Conservation (phyloP, 192 early-diverging fungal species). For the Dimargaris cristalligena region DNA sequence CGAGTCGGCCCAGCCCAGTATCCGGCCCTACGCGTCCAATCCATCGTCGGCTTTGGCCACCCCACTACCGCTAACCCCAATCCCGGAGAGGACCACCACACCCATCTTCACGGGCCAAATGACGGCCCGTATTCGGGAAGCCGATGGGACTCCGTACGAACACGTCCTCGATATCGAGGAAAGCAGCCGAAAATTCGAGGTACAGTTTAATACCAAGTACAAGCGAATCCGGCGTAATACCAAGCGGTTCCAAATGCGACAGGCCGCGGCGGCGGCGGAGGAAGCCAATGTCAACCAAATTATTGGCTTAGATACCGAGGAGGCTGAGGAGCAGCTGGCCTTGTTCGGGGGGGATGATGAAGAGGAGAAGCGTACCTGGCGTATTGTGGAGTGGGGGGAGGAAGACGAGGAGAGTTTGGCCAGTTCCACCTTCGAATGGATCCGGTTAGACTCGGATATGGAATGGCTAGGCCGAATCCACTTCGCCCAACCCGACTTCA, state of each 20-base stretch:
- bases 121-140: slow-evolving; percentile 61
- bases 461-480: slow-evolving; percentile 83
- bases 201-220: slow-evolving; percentile 95
- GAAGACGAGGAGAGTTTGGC: slow-evolving; percentile 51
- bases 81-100: no score
- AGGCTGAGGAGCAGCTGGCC: slow-evolving; percentile 23
- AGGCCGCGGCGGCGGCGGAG: slow-evolving; percentile 47
- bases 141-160: slow-evolving; percentile 68
- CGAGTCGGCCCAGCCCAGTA: background rate
- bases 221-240: slow-evolving; percentile 81
- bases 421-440: slow-evolving; percentile 76
- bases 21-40: background rate
- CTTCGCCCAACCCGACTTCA: slow-evolving; percentile 79
- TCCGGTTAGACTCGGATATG: slow-evolving; percentile 82
- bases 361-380: slow-evolving; percentile 48
- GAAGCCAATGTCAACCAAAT: slow-evolving; percentile 29
- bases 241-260: slow-evolving; percentile 51
- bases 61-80: slow-evolving; percentile 10
- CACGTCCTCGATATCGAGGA: slow-evolving; percentile 73
- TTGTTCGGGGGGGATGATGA: slow-evolving; percentile 38
- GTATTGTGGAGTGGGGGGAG: slow-evolving; percentile 60
- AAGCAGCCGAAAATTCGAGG: slow-evolving; percentile 55
- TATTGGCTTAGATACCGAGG: slow-evolving; percentile 28
- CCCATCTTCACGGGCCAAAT: slow-evolving; percentile 39
- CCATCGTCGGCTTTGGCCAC: slow-evolving; percentile 10